Percentiles rank a stretch among this genome's conserved stretches.
These are phyloP conservation scores for Venturia carpophila DNA, from an alignment of 2,329 filamentous ascomycete species.

Conservation along the genomic window DNA sequence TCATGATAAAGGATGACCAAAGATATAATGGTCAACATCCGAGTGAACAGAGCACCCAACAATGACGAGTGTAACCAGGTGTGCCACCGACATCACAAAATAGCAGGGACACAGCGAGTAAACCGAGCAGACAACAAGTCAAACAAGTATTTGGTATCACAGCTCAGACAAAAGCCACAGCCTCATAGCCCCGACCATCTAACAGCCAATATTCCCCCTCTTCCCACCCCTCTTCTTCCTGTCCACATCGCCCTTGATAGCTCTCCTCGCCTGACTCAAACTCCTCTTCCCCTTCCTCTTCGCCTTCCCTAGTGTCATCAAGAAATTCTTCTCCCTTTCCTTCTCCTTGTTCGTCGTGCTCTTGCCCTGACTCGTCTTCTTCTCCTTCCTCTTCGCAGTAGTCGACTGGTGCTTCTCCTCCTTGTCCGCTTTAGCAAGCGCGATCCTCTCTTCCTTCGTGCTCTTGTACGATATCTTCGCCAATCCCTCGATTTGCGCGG, in stretches of 20 bases:
- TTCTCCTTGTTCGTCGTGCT: slow-evolving; percentile 97
- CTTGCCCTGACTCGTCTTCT: slow-evolving; percentile 85
- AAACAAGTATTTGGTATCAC: background rate
- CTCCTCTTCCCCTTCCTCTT: slow-evolving; percentile 93
- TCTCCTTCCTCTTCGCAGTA: slow-evolving; percentile 73
- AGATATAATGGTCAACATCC: too few relatives aligned
- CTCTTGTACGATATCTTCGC: slow-evolving; percentile 68
- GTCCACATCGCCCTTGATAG: slow-evolving; percentile 72
- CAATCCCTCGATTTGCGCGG: slow-evolving; percentile 83
- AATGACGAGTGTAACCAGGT: too few relatives aligned
- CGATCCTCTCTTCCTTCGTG: slow-evolving; percentile 84
- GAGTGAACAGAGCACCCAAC: too few relatives aligned
- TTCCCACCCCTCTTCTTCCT: slow-evolving; percentile 77
- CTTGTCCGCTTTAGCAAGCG: slow-evolving; percentile 74
- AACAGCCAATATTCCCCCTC: slow-evolving; percentile 54
- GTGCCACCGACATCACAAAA: too few relatives aligned
- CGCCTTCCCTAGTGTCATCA: slow-evolving; percentile 97
- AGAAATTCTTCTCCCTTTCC: slow-evolving; percentile 92
- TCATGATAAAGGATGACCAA: too few relatives aligned
- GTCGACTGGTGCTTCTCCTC: slow-evolving; percentile 79
- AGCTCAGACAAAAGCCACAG: background rate
- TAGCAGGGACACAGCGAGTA: too few relatives aligned
- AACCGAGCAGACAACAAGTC: too few relatives aligned
- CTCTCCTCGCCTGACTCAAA: slow-evolving; percentile 74
- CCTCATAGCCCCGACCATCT: background rate